Conservation (phyloP, 257 asterid genomes). For the Rubia yunnanensis region DNA sequence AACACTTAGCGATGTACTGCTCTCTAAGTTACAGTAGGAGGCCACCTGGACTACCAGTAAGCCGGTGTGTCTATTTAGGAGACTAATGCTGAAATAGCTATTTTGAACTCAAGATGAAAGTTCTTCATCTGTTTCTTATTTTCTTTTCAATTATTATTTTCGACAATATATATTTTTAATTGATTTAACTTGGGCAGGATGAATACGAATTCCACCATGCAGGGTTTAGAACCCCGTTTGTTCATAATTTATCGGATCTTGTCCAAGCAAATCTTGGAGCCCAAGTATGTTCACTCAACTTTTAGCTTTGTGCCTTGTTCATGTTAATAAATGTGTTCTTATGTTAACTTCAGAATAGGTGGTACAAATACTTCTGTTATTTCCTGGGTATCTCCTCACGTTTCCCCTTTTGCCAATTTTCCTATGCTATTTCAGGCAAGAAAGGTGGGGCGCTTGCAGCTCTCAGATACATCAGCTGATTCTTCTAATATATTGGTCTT, state of each 20-base stretch:
- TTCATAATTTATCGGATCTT: constrained; percentile 93
- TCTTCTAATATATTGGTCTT: constrained; percentile 80
- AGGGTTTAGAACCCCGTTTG: constrained; percentile 67
- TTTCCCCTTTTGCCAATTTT: constrained; percentile 4
- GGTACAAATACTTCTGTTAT: constrained; percentile 7
- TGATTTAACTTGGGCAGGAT: constrained; percentile 42
- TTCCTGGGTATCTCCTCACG: not conserved
- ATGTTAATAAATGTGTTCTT: not conserved
- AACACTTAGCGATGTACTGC: not conserved
- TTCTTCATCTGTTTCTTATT: not conserved
- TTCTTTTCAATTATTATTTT: not conserved
- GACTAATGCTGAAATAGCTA: not conserved
- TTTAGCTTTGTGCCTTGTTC: not conserved
- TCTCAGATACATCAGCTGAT: constrained; percentile 71
- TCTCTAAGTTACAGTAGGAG: not conserved
- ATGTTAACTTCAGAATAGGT: constrained; percentile 4
- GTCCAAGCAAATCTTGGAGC: constrained; percentile 70
- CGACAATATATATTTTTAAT: not conserved
- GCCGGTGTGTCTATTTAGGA: not conserved
- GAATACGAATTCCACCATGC: constrained; percentile 68
- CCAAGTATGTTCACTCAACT: constrained; percentile 38
- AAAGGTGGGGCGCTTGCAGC: constrained; percentile 57
- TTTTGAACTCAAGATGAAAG: not conserved
- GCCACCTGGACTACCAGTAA: not conserved
- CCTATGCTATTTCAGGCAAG: constrained; percentile 47